Conservation (phyloP, 768 basidiomycete genomes). For the Podaxis carcinomalis region DNA sequence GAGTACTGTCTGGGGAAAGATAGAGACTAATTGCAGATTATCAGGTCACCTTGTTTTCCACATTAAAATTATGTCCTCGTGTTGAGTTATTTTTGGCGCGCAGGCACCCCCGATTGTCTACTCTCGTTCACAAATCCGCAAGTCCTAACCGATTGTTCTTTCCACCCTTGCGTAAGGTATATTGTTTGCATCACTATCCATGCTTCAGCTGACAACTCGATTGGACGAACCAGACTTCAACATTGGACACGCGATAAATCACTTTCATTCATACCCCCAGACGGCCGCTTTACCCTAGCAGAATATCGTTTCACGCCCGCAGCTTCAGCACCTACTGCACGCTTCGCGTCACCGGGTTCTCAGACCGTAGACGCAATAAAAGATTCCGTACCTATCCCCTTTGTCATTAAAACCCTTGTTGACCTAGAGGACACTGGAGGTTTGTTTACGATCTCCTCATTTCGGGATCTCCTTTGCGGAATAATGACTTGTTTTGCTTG, state of each 20-base stretch:
- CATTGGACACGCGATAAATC: conserved; percentile 74
- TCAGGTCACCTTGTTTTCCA: conserved; percentile 47
- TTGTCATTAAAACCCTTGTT: conserved; percentile 45
- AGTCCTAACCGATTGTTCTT: conserved; percentile 72
- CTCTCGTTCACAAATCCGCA: conserved; percentile 74
- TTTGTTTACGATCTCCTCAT: conserved; percentile 16
- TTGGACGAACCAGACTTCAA: conserved; percentile 48
- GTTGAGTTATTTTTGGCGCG: neutral
- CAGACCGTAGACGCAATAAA: conserved; percentile 21
- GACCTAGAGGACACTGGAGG: conserved; percentile 42
- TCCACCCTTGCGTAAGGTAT: conserved; percentile 91
- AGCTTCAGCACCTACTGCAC: conserved; percentile 25
- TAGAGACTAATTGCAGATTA: conserved; percentile 73
- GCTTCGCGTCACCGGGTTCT: conserved; percentile 19
- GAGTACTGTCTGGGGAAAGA: conserved; percentile 68
- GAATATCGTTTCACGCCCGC: conserved; percentile 71
- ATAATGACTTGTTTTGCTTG: neutral
- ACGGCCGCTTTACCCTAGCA: conserved; percentile 80
- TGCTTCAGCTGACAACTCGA: neutral
- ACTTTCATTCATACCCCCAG: conserved; percentile 91
- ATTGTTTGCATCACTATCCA: conserved; percentile 17
- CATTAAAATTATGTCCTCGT: conserved; percentile 3
- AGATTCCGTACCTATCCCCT: conserved; percentile 48
- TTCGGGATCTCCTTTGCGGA: neutral
- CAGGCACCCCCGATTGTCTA: conserved; percentile 87